phyloP scores from a whole-genome alignment of 345 rosid genomes.

The Brassica nigra region DNA sequence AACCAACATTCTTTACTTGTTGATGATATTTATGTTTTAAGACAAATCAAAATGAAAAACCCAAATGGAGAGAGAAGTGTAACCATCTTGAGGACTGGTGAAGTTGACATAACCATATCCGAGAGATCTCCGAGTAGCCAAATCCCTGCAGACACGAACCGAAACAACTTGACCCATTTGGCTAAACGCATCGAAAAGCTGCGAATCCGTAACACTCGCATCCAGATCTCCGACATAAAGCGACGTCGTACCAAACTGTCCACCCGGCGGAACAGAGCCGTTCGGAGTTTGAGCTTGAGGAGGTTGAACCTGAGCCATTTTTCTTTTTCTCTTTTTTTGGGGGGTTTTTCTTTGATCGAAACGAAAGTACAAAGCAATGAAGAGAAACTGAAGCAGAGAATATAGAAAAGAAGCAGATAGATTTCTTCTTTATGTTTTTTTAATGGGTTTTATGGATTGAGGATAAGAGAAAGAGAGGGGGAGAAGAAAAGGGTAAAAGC shows the following conservation, averaged over 20 bases:
- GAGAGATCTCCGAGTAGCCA: conserved; percentile 74
- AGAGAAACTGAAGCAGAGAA: not conserved
- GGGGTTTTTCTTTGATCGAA: conserved; percentile 12
- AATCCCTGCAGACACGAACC: conserved; percentile 79
- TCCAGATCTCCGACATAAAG: conserved; percentile 96
- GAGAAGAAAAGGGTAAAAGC: conserved; percentile 42
- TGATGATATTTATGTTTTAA: too few species aligned
- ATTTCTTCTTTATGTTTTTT: not conserved
- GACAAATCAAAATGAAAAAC: too few species aligned
- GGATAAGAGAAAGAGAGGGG: conserved; percentile 53
- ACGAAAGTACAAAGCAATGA: not conserved
- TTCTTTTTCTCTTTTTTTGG: conserved; percentile 22
- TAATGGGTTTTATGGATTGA: conserved; percentile 17
- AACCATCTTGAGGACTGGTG: conserved; percentile 74
- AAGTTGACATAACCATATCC: conserved; percentile 91
- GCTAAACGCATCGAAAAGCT: conserved; percentile 76
- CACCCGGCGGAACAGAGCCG: conserved; percentile 39
- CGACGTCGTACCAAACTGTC: conserved; percentile 72
- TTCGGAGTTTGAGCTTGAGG: conserved; percentile 46
- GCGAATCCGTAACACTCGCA: conserved; percentile 67
- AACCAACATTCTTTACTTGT: too few species aligned
- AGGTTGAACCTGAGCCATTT: conserved; percentile 57
- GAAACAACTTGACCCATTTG: conserved; percentile 83
- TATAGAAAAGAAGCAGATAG: not conserved
- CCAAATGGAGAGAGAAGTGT: not conserved